phyloP scores from a whole-genome alignment of 768 basidiomycete genomes.

The Hericium coralloides region DNA sequence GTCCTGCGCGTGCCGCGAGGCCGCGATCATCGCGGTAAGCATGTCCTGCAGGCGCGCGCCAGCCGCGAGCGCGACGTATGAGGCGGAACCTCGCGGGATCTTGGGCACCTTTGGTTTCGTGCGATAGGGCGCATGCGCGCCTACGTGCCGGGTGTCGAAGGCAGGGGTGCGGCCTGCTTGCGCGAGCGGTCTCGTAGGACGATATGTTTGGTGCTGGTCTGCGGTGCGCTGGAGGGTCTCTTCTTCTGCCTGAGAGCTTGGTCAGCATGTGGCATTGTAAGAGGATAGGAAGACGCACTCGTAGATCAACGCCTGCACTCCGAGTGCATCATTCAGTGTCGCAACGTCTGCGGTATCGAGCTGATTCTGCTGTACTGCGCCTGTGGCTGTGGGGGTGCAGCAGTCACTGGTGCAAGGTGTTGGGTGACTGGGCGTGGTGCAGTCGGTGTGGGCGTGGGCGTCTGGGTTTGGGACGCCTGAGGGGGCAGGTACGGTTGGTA shows the following conservation, averaged over 20 bases:
- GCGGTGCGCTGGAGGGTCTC: conserved; percentile 64
- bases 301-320: conserved; percentile 84
- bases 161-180: conserved; percentile 64
- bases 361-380: conserved; percentile 6
- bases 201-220: conserved; percentile 53
- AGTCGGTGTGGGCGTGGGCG: conserved; percentile 3
- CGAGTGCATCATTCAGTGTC: conserved; percentile 75
- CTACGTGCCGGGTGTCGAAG: conserved; percentile 60
- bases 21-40: conserved; percentile 56
- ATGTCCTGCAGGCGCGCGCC: conserved; percentile 67
- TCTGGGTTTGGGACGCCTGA: conserved; percentile 17
- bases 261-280: not conserved
- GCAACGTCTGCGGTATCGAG: conserved; percentile 65
- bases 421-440: conserved; percentile 10
- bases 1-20: conserved; percentile 60
- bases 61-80: conserved; percentile 73
- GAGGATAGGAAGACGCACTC: conserved; percentile 33
- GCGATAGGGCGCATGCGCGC: conserved; percentile 57
- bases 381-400: conserved; percentile 4
- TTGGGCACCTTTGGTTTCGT: conserved; percentile 59
- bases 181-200: conserved; percentile 73
- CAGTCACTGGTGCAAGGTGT: conserved; percentile 20
- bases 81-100: conserved; percentile 59
- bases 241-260: conserved; percentile 62
- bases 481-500: conserved; percentile 17